Evolutionary conservation across 495 filamentous ascomycete species (phyloP).

Genomic region (Hypoxylon perforatum): DNA sequence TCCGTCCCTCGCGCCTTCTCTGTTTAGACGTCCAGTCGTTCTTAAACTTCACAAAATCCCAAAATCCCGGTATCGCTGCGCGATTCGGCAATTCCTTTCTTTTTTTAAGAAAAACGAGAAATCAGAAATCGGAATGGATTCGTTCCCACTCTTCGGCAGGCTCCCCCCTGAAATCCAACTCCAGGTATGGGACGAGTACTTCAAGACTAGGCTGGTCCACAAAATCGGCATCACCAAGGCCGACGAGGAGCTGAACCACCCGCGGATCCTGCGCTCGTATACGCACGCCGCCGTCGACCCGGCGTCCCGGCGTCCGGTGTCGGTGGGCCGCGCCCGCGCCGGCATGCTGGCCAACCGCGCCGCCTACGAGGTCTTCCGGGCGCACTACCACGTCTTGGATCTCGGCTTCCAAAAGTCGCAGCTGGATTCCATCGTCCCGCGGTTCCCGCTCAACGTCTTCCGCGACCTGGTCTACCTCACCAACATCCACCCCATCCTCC

Average conservation of each 20-base stretch:
- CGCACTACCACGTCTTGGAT: not conserved
- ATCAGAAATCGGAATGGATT: slow-evolving; percentile 1
- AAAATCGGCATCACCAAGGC: slow-evolving; percentile 1
- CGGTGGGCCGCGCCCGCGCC: not conserved
- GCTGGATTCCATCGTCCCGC: not conserved
- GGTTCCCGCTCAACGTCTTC: not conserved
- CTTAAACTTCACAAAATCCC: not conserved
- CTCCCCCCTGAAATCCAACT: slow-evolving; percentile 2
- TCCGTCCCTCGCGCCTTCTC: not conserved
- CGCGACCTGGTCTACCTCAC: not conserved
- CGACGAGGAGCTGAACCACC: slow-evolving; percentile 1
- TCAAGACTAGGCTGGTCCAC: slow-evolving; percentile 3
- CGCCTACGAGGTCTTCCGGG: not conserved
- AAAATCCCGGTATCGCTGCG: not conserved
- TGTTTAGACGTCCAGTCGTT: not conserved
- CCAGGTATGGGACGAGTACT: slow-evolving; percentile 1
- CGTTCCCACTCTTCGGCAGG: not conserved
- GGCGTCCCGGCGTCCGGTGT: not conserved
- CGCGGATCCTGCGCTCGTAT: not conserved
- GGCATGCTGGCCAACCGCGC: not conserved
- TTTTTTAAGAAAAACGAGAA: too few relatives aligned
- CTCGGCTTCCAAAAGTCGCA: not conserved
- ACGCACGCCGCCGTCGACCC: not conserved
- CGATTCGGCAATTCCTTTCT: not conserved
- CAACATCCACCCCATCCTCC: not conserved